Percentiles rank a stretch among this genome's conserved stretches.
phyloP scores from a whole-genome alignment of 345 rosid genomes.

The Rubroshorea leprosula region DNA sequence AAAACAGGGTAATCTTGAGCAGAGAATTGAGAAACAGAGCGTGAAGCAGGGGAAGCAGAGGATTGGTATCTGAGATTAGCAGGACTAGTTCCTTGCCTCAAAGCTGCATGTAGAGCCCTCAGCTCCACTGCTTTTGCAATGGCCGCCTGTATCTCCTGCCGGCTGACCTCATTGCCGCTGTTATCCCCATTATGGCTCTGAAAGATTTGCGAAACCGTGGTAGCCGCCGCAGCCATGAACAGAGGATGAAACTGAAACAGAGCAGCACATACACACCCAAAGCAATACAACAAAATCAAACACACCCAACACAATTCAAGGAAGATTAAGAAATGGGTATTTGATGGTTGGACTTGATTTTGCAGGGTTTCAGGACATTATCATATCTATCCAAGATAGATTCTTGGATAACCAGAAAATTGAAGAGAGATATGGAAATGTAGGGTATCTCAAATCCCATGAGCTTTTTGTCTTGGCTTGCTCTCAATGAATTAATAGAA shows the following conservation, averaged over 20 bases:
- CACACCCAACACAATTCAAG: constrained; percentile 4
- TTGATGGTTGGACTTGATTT: constrained; percentile 33
- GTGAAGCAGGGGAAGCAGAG: constrained; percentile 57
- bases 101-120: constrained; percentile 78
- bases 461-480: constrained; percentile 33
- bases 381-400: constrained; percentile 25
- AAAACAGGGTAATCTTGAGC: constrained; percentile 97
- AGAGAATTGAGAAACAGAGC: constrained; percentile 51
- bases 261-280: constrained; percentile 23
- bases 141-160: constrained; percentile 69
- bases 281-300: constrained; percentile 16
- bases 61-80: constrained; percentile 42
- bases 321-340: constrained; percentile 18
- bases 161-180: constrained; percentile 30
- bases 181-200: constrained; percentile 19
- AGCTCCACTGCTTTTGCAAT: constrained; percentile 83
- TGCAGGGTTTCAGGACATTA: too few relatives aligned
- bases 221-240: constrained; percentile 56
- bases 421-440: constrained; percentile 19
- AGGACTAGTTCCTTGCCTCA: constrained; percentile 61
- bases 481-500: constrained; percentile 32
- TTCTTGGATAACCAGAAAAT: constrained; percentile 32
- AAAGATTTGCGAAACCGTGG: constrained; percentile 32
- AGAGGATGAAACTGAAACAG: constrained; percentile 19
- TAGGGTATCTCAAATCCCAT: constrained; percentile 27